Evolutionary conservation across 2,329 filamentous ascomycete genomes (phyloP).

Genomic region (Orbilia blumenaviensis): DNA sequence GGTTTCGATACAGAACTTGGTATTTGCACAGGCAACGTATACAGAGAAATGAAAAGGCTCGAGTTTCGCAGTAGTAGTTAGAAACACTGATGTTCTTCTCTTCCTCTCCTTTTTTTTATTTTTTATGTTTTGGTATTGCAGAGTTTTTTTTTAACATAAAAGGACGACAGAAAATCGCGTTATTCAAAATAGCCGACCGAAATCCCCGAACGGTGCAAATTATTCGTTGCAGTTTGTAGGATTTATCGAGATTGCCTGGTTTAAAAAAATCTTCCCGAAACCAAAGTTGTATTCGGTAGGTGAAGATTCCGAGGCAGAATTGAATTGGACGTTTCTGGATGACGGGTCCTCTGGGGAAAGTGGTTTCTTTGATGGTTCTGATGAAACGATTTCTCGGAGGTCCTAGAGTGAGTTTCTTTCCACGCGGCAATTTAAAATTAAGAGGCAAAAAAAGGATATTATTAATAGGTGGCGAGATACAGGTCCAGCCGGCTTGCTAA

Average conservation of each 20-base stretch:
- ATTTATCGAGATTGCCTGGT: background rate
- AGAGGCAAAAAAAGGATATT: conserved; percentile 31
- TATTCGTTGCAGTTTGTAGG: conserved; percentile 19
- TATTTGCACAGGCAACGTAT: conserved; percentile 1
- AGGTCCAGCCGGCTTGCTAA: conserved; percentile 32
- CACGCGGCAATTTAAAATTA: conserved; percentile 32
- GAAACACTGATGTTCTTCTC: conserved; percentile 39
- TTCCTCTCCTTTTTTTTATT: conserved; percentile 12
- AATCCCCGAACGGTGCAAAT: conserved; percentile 18
- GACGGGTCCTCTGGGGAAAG: background rate
- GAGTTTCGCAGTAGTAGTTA: conserved; percentile 22
- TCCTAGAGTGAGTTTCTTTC: conserved; percentile 53
- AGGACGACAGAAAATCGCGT: conserved; percentile 40
- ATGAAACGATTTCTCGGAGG: conserved; percentile 49
- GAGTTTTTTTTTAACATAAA: conserved; percentile 2
- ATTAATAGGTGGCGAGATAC: conserved; percentile 46
- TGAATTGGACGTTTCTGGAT: background rate
- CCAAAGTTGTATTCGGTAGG: conserved; percentile 50
- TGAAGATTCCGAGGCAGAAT: conserved; percentile 28
- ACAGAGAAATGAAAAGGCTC: conserved; percentile 24
- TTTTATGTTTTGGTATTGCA: background rate
- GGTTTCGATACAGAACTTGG: conserved; percentile 26
- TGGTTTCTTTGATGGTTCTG: conserved; percentile 16
- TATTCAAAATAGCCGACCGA: conserved; percentile 42
- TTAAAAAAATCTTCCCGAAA: conserved; percentile 29